Evolutionary conservation across 257 asterid genomes (phyloP), one percentile per base, ranked within the genome.

Genomic region (Mentha longifolia): DNA sequence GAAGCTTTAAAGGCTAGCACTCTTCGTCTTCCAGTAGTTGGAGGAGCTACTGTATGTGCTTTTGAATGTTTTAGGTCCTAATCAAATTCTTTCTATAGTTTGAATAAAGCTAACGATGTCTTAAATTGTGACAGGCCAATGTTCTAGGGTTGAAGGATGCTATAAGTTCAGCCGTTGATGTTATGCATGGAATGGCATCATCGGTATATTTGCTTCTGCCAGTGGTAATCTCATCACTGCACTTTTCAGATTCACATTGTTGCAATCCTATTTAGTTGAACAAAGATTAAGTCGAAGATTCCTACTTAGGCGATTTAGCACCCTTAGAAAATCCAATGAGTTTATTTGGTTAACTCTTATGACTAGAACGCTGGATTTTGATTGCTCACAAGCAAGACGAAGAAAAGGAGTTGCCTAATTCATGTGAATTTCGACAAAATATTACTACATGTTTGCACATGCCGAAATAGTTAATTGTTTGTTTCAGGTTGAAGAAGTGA

Each of bases 1-100:
- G 96, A 92, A 82, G 93, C 99, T 64, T 80, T 94, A 79, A 91
- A 81, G 75, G 98, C 96, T 65, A 94, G 97, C 88, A 94, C 97
- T 64, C 92, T 94, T 56, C 96, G 97, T 47, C 96, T 94, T 54
- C 99, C 99, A 9, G 85, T 89, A 41, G 81, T 81, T 66, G 97
- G 88, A 79, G 95, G 95, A 80, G 97, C 96, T 77, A 79, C 66
- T 66, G 98, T 93, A 89, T 22, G 95, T 66, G n/a, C 58, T 60
- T 43, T 4, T 7, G 45, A 9, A 14, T 46, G 0, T 9, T 25
- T 75, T 3, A 58, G 9, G 12, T 9, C 30, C 20, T 12, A 52
- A 56, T 1, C 22, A 13, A 56, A 64, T 67, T 65, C 14, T 65
- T 73, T 19, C 39, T 17, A 33, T 77, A 1, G 55, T 55, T 77